Evolutionary conservation across 2,329 filamentous ascomycete species (phyloP).

Genomic region (Aspergillus tamarii): DNA sequence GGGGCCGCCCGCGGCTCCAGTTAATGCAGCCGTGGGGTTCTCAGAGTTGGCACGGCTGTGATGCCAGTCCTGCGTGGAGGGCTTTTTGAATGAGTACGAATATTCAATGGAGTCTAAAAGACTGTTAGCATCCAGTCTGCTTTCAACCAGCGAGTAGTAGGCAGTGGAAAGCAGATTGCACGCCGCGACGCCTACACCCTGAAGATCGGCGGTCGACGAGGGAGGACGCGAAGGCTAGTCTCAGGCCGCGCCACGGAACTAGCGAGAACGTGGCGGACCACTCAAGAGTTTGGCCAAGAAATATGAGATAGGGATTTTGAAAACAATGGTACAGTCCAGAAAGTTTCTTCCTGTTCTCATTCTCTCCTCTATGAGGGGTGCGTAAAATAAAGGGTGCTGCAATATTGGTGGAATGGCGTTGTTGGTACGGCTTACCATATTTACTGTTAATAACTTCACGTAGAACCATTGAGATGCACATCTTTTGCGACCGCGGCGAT

Average conservation of each 20-base stretch:
- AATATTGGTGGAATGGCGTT: not conserved
- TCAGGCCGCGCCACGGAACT: constrained; percentile 25
- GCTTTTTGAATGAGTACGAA: constrained; percentile 41
- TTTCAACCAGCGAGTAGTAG: not conserved
- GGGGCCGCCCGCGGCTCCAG: constrained; percentile 49
- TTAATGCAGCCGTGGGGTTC: constrained; percentile 57
- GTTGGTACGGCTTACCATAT: constrained; percentile 61
- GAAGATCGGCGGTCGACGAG: constrained; percentile 21
- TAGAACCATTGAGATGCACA: constrained; percentile 76
- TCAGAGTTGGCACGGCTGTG: constrained; percentile 74
- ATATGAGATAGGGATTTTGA: not conserved
- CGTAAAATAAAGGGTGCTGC: not conserved
- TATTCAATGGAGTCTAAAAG: constrained; percentile 28
- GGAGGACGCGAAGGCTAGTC: constrained; percentile 34
- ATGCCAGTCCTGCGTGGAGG: constrained; percentile 58
- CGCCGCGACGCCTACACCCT: constrained; percentile 13
- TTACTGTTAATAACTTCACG: constrained; percentile 69
- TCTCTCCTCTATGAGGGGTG: not conserved
- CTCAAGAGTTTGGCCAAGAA: constrained; percentile 19
- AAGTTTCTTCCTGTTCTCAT: not conserved
- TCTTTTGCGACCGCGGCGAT: constrained; percentile 71
- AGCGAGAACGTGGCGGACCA: constrained; percentile 33
- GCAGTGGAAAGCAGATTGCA: constrained; percentile 4
- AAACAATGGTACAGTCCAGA: not conserved
- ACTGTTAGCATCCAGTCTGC: constrained; percentile 7